Conservation (phyloP, 2,329 filamentous ascomycete genomes). For the Zopfia rhizophila region DNA sequence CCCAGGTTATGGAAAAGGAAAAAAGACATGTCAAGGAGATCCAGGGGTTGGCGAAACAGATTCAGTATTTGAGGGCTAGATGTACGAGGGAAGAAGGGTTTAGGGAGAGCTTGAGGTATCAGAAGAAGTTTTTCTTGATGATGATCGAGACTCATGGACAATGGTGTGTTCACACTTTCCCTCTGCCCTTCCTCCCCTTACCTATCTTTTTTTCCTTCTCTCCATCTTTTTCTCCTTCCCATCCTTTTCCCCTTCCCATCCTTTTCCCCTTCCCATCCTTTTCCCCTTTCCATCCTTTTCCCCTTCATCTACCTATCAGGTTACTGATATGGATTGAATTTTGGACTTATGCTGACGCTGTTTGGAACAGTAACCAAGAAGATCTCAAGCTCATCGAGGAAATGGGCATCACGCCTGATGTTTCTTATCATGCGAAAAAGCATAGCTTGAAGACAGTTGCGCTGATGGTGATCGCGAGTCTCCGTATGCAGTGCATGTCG, state of each 20-base stretch:
- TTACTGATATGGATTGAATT: too few species aligned
- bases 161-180: conserved; percentile 73
- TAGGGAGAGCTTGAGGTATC: conserved; percentile 81
- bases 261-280: neutral
- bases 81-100: conserved; percentile 84
- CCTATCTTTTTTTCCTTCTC: neutral
- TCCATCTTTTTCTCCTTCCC: conserved; percentile 6
- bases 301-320: conserved; percentile 25
- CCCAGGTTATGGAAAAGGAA: conserved; percentile 71
- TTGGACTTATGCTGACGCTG: conserved; percentile 36
- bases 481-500: conserved; percentile 62
- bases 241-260: conserved; percentile 4
- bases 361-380: conserved; percentile 80
- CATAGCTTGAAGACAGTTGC: conserved; percentile 61
- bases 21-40: conserved; percentile 79
- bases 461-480: conserved; percentile 59
- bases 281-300: conserved; percentile 2
- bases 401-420: conserved; percentile 75
- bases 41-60: conserved; percentile 85
- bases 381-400: conserved; percentile 86
- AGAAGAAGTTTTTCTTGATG: conserved; percentile 84
- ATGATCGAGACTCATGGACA: conserved; percentile 85
- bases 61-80: conserved; percentile 87
- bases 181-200: conserved; percentile 1
- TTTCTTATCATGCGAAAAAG: conserved; percentile 55